A percentile compares a stretch with the other conserved stretches of the same genome.
Evolutionary conservation across 106 monocot species (phyloP).

Genomic region (Phalaenopsis equestris): DNA sequence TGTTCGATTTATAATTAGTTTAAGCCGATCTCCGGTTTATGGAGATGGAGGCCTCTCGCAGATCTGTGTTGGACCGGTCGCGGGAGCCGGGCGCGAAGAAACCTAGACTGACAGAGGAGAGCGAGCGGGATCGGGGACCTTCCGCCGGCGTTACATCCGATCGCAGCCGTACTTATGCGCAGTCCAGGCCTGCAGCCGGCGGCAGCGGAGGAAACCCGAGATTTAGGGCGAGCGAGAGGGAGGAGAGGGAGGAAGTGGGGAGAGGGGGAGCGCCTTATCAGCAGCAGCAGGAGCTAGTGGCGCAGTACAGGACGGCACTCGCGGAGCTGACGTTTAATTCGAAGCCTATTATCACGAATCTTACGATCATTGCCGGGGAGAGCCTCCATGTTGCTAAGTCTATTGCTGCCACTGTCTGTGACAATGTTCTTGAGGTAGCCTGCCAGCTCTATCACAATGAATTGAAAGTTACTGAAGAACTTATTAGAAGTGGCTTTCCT

Average conservation of each 20-base stretch:
- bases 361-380: constrained; percentile 98
- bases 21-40: constrained; percentile 7
- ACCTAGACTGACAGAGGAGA: constrained; percentile 23
- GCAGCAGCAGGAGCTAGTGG: constrained; percentile 55
- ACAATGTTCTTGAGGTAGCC: constrained; percentile 81
- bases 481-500: not conserved
- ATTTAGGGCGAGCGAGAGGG: constrained; percentile 11
- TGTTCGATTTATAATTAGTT: not conserved
- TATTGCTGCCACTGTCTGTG: constrained; percentile 63
- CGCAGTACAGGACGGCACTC: constrained; percentile 77
- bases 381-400: constrained; percentile 75
- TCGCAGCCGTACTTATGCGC: not conserved
- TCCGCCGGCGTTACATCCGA: not conserved
- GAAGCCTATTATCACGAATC: constrained; percentile 94
- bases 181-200: not conserved
- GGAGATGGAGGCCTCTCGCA: constrained; percentile 48
- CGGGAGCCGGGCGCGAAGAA: constrained; percentile 28
- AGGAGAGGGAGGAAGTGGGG: constrained; percentile 14
- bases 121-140: not conserved
- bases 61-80: constrained; percentile 33
- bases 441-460: not conserved
- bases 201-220: constrained; percentile 5
- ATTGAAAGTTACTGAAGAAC: not conserved
- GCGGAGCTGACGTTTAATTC: constrained; percentile 97
- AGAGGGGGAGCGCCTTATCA: constrained; percentile 9